phyloP scores from a whole-genome alignment of 371 early-diverging fungal species.

The Homolaphlyctis polyrhiza region DNA sequence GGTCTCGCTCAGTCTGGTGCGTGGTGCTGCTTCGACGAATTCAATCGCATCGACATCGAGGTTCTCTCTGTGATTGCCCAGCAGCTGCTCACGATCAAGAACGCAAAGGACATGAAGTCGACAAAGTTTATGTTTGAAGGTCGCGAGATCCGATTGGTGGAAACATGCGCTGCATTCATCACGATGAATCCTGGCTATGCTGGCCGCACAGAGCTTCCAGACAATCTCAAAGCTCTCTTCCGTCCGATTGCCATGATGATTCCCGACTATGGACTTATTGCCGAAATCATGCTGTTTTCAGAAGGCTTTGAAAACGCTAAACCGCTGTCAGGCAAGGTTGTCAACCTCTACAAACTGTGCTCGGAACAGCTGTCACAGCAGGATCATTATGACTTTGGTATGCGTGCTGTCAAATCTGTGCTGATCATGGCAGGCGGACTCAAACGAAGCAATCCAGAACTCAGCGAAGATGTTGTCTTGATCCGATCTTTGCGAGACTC shows the following conservation, averaged over 20 bases:
- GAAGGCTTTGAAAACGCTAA: conserved; percentile 59
- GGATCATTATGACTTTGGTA: conserved; percentile 58
- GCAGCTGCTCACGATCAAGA: conserved; percentile 52
- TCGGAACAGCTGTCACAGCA: conserved; percentile 58
- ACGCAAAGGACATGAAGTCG: conserved; percentile 48
- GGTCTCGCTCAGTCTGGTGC: conserved; percentile 53
- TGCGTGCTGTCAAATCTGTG: conserved; percentile 57
- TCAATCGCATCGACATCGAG: conserved; percentile 58
- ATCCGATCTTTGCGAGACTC: conserved; percentile 50
- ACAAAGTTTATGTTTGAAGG: conserved; percentile 52
- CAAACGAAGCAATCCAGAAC: conserved; percentile 45
- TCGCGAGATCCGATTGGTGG: conserved; percentile 51
- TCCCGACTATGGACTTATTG: conserved; percentile 57
- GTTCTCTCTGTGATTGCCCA: conserved; percentile 58
- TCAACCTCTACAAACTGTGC: conserved; percentile 56
- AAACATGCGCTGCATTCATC: conserved; percentile 55
- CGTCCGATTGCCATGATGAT: conserved; percentile 63
- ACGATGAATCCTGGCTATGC: conserved; percentile 63
- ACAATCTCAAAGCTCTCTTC: conserved; percentile 55
- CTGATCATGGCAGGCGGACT: conserved; percentile 55
- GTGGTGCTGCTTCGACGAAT: conserved; percentile 65
- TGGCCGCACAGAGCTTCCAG: conserved; percentile 57
- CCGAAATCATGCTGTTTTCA: conserved; percentile 57
- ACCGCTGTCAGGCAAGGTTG: conserved; percentile 48
- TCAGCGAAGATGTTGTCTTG: conserved; percentile 47